Evolutionary conservation across 352 stramenopile species (phyloP), one percentile per base, ranked within the genome.

Genomic region (Globisporangium ultimum): DNA sequence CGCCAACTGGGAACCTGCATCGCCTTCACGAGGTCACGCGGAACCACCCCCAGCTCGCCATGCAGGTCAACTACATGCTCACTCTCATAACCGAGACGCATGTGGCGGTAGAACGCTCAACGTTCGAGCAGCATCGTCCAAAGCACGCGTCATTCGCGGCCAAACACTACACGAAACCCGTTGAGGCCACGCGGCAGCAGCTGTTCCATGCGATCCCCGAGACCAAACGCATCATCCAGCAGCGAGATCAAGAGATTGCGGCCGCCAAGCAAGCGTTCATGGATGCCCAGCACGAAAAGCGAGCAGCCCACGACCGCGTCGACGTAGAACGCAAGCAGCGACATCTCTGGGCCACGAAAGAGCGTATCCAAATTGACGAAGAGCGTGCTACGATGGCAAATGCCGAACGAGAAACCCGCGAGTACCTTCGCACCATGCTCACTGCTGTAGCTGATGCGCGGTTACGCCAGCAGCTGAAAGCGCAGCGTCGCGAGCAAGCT

Each of bases 1-100:
- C 79, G 2, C 82, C 82, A 0, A 87, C 71, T 1, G 79, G 82
- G 5, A 80, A 77, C 34, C 66, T 91, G 5, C 72, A 89, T 64
- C 78, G 79, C 8, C 60, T 91, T 0, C 74, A 76, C 17, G 74
- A 88, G 34, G 60, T 91, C 28, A 58, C 66, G 4, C 64, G 62
- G 4, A 63, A 55, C 18, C 52, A 77, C 48, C 72, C 64, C 2
- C 42, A 59, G 7, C 61, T 88, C n/a, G 66, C 70, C 0, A 20
- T 38, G 14, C 74, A 70, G 5, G 24, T 91, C 4, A 87, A 88
- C 18, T 20, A 43, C 3, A 76, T 87, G 68, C 52, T 91, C 3
- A 60, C 72, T 22, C 61, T 91, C n/a, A 57, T 88, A 6, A 72
- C 76, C 7, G 82, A 89, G 51, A 88, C 74, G 0, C 67, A 72